A percentile compares a stretch with the other conserved stretches of the same genome.
These are phyloP conservation scores for Beauveria sp. DNA, from an alignment of 2,329 filamentous ascomycete species.

Conservation along the genomic window DNA sequence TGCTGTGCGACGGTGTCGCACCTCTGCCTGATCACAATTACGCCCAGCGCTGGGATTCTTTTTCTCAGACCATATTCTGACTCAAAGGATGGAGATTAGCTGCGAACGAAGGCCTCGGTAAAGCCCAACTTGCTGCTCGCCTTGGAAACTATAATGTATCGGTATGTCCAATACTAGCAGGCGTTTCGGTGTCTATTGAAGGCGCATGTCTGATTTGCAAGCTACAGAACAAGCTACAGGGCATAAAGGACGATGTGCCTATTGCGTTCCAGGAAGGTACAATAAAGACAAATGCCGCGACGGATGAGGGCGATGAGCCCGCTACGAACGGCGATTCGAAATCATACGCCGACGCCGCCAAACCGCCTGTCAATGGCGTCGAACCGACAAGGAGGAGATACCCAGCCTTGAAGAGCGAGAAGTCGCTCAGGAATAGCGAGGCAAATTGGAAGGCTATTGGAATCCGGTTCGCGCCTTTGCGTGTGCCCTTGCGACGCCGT, in stretches of 20 bases:
- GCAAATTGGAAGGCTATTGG: constrained; percentile 33
- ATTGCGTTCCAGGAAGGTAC: background rate
- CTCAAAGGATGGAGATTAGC: background rate
- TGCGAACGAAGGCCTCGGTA: background rate
- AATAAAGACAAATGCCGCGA: background rate
- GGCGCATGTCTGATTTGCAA: background rate
- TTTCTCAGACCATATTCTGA: background rate
- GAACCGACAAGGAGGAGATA: background rate
- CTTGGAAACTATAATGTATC: background rate
- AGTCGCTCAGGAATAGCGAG: constrained; percentile 1
- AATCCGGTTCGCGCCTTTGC: constrained; percentile 78
- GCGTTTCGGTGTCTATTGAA: background rate
- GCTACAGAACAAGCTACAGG: background rate
- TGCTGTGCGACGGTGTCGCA: background rate
- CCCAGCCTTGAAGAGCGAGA: constrained; percentile 1
- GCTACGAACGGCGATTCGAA: background rate
- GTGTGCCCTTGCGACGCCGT: constrained; percentile 62
- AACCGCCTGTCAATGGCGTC: background rate
- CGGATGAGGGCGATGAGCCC: background rate
- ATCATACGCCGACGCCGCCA: background rate
- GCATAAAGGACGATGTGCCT: background rate
- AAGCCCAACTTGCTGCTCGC: background rate
- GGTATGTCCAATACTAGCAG: background rate
- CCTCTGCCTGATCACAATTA: no score
- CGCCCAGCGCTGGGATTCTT: background rate